phyloP scores from a whole-genome alignment of 768 basidiomycete species.

The Collybia nuda region DNA sequence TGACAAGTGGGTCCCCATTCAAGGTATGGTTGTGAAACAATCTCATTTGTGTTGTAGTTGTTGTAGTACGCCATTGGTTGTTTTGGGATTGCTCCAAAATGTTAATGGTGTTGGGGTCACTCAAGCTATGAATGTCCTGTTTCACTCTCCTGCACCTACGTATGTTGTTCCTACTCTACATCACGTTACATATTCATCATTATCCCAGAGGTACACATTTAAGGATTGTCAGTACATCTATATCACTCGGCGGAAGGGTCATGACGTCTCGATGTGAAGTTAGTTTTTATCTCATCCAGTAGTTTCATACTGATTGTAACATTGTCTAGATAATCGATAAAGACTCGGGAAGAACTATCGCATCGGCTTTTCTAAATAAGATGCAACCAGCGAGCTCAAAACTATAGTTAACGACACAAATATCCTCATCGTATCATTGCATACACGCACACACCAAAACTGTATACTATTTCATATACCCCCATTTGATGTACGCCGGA shows the following conservation, averaged over 20 bases:
- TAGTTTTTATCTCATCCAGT: slow-evolving; percentile 17
- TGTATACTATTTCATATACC: background rate
- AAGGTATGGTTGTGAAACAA: background rate
- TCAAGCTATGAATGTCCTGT: slow-evolving; percentile 67
- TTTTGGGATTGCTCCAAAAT: slow-evolving; percentile 58
- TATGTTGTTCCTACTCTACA: slow-evolving; percentile 30
- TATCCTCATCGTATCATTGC: background rate
- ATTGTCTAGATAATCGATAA: slow-evolving; percentile 55
- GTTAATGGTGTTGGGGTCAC: slow-evolving; percentile 76
- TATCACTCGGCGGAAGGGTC: slow-evolving; percentile 65
- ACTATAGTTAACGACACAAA: slow-evolving; percentile 26
- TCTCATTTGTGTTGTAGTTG: slow-evolving; percentile 38
- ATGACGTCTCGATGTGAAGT: slow-evolving; percentile 78
- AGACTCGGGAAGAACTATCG: slow-evolving; percentile 54
- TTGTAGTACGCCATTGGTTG: slow-evolving; percentile 67
- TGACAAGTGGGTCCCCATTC: slow-evolving; percentile 52
- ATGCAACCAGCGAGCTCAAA: slow-evolving; percentile 65
- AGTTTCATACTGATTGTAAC: slow-evolving; percentile 2
- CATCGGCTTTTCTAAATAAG: slow-evolving; percentile 69
- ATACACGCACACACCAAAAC: background rate
- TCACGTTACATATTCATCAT: slow-evolving; percentile 1
- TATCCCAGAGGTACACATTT: slow-evolving; percentile 53
- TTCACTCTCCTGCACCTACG: slow-evolving; percentile 68
- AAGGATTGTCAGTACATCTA: slow-evolving; percentile 60
- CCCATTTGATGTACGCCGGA: too few species aligned